These are phyloP conservation scores for Talaromyces sp. DNA, from an alignment of 2,329 filamentous ascomycete species.

Conservation along the genomic window DNA sequence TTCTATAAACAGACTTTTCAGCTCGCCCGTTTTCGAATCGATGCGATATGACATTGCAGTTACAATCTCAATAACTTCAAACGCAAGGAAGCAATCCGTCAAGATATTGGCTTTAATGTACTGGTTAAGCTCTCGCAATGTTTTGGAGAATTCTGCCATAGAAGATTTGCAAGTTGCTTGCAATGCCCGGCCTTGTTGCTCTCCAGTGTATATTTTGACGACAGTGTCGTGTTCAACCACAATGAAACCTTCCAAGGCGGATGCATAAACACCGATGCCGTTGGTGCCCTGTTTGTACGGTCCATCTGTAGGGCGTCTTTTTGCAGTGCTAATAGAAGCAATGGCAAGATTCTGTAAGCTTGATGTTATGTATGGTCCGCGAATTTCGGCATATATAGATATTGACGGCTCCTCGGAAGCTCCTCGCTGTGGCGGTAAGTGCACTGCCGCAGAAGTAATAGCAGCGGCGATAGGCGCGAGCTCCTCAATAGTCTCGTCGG, in stretches of 20 bases:
- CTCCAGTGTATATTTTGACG: conserved; percentile 74
- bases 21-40: conserved; percentile 75
- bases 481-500: conserved; percentile 68
- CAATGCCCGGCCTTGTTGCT: conserved; percentile 77
- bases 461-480: conserved; percentile 74
- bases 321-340: conserved; percentile 76
- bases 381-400: conserved; percentile 76
- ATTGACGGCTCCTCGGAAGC: conserved; percentile 62
- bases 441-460: conserved; percentile 52
- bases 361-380: conserved; percentile 77
- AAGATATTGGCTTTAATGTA: conserved; percentile 81
- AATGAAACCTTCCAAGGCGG: conserved; percentile 81
- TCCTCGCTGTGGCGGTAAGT: conserved; percentile 41
- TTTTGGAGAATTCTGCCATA: conserved; percentile 76
- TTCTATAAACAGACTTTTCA: conserved; percentile 76
- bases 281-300: conserved; percentile 85
- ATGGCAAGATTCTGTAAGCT: conserved; percentile 81
- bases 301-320: conserved; percentile 68
- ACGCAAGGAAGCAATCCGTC: conserved; percentile 91
- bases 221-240: conserved; percentile 87
- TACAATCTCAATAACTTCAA: conserved; percentile 90
- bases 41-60: conserved; percentile 71
- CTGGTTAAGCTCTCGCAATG: conserved; percentile 78
- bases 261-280: conserved; percentile 83
- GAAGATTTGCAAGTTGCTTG: conserved; percentile 71